Evolutionary conservation across 495 filamentous ascomycete genomes (phyloP), one percentile per base, ranked within the genome.

Genomic region (Penicillium waksmanii): DNA sequence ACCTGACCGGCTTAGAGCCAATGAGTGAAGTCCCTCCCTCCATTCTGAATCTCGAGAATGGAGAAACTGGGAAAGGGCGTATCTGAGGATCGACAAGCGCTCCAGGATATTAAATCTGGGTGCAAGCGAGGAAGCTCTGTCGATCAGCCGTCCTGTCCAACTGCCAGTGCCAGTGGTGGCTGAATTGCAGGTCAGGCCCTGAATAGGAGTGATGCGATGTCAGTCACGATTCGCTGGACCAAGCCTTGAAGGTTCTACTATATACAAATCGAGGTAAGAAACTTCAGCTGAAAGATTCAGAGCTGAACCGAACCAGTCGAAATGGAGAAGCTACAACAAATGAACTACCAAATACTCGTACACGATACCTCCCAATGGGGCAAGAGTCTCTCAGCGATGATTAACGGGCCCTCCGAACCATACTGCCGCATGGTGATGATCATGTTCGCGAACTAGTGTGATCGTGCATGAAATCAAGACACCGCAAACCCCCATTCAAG

Each of bases 401-500:
- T 40, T 9, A n/a, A 38, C 36, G 36, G 34, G 15, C 36, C 1
- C 36, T n/a, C 7, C 11, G 36, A 38, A n/a, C 27, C 27, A 31
- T 25, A 31, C 27, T 38, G 34, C 36, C 19, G 19, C 19, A 40
- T 21, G 33, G 35, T 25, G 51, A 7, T 31, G 27, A 54, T 42
- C 40, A 19, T 47, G 21, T n/a, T 48, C 53, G 33, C 13, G 1
- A 11, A 49, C 51, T 23, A 36, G 43, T 27, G 50, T 53, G 33
- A 43, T 53, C 38, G 33, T 19, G 42, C 42, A 17, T 27, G 33
- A 12, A 17, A 9, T 19, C 42, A 44, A 60, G 31, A 23, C 27
- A 43, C 43, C 43, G 23, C 44, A 33, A 55, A 17, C 47, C 34
- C 58, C 55, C 58, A 21, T 49, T 54, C 34, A 55, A 58, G 48